These are phyloP conservation scores for Sporothrix mexicana DNA, from an alignment of 2,329 filamentous ascomycete genomes.

Conservation along the genomic window DNA sequence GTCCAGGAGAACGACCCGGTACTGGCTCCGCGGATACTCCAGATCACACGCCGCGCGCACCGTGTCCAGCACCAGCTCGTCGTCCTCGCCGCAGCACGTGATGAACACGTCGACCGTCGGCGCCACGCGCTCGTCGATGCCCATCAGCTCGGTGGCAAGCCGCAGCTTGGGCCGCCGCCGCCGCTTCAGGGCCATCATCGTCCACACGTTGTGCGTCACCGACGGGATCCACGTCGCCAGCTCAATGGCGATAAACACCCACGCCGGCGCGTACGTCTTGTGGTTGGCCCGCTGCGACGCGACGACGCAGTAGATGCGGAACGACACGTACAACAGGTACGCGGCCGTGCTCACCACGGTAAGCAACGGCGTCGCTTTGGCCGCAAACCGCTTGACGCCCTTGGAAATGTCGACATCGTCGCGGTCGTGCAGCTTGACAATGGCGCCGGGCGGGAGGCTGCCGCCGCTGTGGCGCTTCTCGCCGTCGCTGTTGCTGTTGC, in stretches of 20 bases:
- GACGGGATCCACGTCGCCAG: constrained; percentile 59
- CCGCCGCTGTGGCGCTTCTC: constrained; percentile 42
- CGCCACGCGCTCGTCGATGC: constrained; percentile 47
- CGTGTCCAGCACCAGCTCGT: constrained; percentile 62
- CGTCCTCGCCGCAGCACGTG: constrained; percentile 63
- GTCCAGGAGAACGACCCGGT: constrained; percentile 62
- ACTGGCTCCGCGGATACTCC: constrained; percentile 60
- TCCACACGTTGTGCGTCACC: constrained; percentile 63
- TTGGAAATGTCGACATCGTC: constrained; percentile 52
- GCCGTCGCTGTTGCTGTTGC: constrained; percentile 40
- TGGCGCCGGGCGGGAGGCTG: constrained; percentile 43
- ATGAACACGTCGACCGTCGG: constrained; percentile 63
- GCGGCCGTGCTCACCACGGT: constrained; percentile 49
- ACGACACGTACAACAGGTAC: constrained; percentile 54
- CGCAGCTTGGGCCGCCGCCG: constrained; percentile 58
- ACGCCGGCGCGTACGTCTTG: constrained; percentile 50
- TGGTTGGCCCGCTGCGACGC: constrained; percentile 52
- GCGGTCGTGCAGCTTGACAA: constrained; percentile 51
- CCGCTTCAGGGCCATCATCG: constrained; percentile 62
- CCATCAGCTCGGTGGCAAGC: constrained; percentile 43
- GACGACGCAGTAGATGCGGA: constrained; percentile 60
- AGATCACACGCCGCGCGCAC: constrained; percentile 58
- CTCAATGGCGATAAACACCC: constrained; percentile 59
- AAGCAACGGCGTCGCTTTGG: constrained; percentile 48
- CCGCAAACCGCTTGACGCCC: constrained; percentile 50